Percentiles rank a stretch among this genome's conserved stretches.
These are phyloP conservation scores for Dictyostelium citrinum DNA, from an alignment of 78 protist species.

Conservation along the genomic window DNA sequence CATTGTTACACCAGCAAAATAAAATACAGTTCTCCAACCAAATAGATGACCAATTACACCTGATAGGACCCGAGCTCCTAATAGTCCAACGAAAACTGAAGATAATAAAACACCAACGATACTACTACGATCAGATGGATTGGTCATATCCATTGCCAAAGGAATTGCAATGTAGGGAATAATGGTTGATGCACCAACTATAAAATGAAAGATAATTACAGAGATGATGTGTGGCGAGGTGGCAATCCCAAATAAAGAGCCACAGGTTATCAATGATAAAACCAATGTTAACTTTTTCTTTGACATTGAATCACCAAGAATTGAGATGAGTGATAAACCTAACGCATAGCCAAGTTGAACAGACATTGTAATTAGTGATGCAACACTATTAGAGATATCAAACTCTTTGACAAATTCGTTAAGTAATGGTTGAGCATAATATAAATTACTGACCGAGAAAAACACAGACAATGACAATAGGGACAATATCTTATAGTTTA, in stretches of 20 bases:
- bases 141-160: constrained; percentile 45
- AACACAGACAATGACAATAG: constrained; percentile 22
- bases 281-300: constrained; percentile 31
- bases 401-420: constrained; percentile 12
- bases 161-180: constrained; percentile 64
- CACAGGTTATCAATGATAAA: constrained; percentile 18
- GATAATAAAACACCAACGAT: constrained; percentile 39
- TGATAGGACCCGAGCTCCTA: constrained; percentile 32
- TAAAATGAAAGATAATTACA: constrained; percentile 38
- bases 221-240: neutral
- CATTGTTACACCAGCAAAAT: constrained; percentile 12
- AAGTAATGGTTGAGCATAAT: constrained; percentile 49
- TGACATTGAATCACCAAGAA: constrained; percentile 31
- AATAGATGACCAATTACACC: constrained; percentile 23
- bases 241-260: constrained; percentile 23
- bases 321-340: constrained; percentile 33
- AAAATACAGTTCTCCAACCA: constrained; percentile 47
- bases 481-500: constrained; percentile 1
- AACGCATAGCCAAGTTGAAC: constrained; percentile 55
- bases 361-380: constrained; percentile 16
- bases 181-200: constrained; percentile 40
- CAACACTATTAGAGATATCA: neutral
- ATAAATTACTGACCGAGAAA: constrained; percentile 40
- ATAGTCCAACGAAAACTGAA: constrained; percentile 33
- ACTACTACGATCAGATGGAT: constrained; percentile 10